These are phyloP conservation scores for Neonectria faginata DNA, from an alignment of 2,329 filamentous ascomycete species.

Conservation along the genomic window DNA sequence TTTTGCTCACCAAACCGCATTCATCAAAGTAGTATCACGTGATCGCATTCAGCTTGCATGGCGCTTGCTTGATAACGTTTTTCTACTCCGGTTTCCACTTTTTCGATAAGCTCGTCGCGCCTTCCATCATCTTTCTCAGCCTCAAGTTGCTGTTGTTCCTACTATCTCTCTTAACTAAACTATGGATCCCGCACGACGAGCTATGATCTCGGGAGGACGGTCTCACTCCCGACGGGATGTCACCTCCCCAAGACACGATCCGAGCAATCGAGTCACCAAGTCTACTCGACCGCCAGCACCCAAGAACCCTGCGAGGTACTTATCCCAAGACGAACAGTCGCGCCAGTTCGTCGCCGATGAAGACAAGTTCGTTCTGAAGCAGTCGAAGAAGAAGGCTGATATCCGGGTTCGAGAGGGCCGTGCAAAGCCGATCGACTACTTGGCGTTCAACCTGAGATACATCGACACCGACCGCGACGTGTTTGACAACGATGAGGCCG, in stretches of 20 bases:
- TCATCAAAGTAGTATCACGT: not conserved
- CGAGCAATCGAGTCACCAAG: conserved; percentile 68
- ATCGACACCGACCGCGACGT: conserved; percentile 87
- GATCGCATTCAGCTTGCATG: not conserved
- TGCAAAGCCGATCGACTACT: conserved; percentile 91
- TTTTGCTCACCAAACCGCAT: not conserved
- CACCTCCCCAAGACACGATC: conserved; percentile 67
- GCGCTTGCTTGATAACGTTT: not conserved
- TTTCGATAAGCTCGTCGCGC: conserved; percentile 1
- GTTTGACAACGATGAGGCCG: conserved; percentile 85
- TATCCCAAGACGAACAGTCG: conserved; percentile 82
- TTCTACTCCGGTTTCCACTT: conserved; percentile 13
- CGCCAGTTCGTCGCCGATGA: conserved; percentile 91
- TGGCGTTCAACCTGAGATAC: conserved; percentile 90
- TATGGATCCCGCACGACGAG: conserved; percentile 68
- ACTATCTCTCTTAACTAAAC: conserved; percentile 42
- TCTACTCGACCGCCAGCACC: conserved; percentile 45
- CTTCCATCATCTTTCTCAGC: conserved; percentile 7
- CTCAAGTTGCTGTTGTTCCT: not conserved
- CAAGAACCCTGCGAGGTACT: conserved; percentile 55
- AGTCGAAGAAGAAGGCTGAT: conserved; percentile 97
- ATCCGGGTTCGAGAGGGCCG: conserved; percentile 92
- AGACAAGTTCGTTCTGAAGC: conserved; percentile 94
- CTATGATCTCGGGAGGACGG: conserved; percentile 64
- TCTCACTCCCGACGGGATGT: conserved; percentile 61